A percentile compares a stretch with the other conserved stretches of the same genome.
Evolutionary conservation across 176 grass and related monocot species (phyloP).

Genomic region (Musa troglodytarum): DNA sequence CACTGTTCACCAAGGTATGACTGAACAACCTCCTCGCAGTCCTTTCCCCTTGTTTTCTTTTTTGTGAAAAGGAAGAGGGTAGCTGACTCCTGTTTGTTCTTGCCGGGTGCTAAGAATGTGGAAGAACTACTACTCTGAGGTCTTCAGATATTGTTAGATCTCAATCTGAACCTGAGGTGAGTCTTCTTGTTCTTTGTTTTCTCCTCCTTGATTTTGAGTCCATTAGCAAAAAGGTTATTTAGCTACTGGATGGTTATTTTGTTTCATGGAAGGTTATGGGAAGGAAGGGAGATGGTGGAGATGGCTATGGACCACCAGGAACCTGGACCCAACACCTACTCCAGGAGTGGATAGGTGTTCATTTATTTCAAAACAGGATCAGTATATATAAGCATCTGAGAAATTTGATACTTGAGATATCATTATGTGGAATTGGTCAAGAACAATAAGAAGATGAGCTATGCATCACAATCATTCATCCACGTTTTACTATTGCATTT

Average conservation of each 20-base stretch:
- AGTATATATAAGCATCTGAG: not conserved
- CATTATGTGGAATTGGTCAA: not conserved
- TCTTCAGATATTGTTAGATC: not conserved
- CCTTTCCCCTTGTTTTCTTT: not conserved
- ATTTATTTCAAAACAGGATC: not conserved
- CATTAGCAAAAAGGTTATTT: not conserved
- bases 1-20: not conserved
- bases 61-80: not conserved
- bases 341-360: not conserved
- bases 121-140: not conserved
- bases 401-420: not conserved
- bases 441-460: not conserved
- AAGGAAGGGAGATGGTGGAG: slow-evolving; percentile 2
- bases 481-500: no score
- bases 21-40: not conserved
- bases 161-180: not conserved
- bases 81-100: not conserved
- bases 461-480: no score
- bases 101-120: not conserved
- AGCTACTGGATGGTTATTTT: not conserved
- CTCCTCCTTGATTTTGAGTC: not conserved
- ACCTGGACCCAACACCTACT: slow-evolving; percentile 17
- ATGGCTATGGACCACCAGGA: slow-evolving; percentile 22
- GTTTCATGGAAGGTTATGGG: not conserved
- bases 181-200: not conserved